Percentiles rank a stretch among this genome's conserved stretches.
Evolutionary conservation across 306 rosid species (phyloP).

Genomic region (Arachis stenosperma): DNA sequence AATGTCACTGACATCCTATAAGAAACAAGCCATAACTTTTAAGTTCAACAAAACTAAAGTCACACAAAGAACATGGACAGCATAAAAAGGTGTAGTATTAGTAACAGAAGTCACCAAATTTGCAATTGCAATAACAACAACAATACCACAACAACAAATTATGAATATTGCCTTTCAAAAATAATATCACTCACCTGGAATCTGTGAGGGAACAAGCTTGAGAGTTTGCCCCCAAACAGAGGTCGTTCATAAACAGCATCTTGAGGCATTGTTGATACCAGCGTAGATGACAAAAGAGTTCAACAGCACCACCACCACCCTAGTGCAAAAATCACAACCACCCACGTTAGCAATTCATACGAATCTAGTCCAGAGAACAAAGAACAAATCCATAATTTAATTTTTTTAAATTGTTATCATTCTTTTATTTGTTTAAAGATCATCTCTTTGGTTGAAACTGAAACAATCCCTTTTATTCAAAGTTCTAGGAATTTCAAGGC

Average conservation of each 20-base stretch:
- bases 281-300: not conserved
- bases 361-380: not conserved
- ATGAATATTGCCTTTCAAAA: not conserved
- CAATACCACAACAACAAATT: no score
- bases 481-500: conserved; percentile 5
- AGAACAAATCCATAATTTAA: not conserved
- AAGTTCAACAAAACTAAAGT: conserved; percentile 19
- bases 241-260: conserved; percentile 52
- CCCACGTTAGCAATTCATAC: conserved; percentile 28
- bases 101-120: no score
- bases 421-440: no score
- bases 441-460: no score
- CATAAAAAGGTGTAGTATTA: not conserved
- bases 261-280: conserved; percentile 48
- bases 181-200: conserved; percentile 59
- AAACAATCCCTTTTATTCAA: not conserved
- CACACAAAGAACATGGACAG: not conserved
- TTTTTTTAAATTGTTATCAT: no score
- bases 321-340: not conserved
- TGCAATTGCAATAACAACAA: no score
- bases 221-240: conserved; percentile 71
- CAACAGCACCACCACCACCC: conserved; percentile 18
- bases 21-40: conserved; percentile 19
- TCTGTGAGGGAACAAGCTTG: conserved; percentile 66
- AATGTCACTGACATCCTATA: conserved; percentile 76